Evolutionary conservation across 192 early-diverging fungal genomes (phyloP).

Genomic region (Gamsiella multidivaricata): DNA sequence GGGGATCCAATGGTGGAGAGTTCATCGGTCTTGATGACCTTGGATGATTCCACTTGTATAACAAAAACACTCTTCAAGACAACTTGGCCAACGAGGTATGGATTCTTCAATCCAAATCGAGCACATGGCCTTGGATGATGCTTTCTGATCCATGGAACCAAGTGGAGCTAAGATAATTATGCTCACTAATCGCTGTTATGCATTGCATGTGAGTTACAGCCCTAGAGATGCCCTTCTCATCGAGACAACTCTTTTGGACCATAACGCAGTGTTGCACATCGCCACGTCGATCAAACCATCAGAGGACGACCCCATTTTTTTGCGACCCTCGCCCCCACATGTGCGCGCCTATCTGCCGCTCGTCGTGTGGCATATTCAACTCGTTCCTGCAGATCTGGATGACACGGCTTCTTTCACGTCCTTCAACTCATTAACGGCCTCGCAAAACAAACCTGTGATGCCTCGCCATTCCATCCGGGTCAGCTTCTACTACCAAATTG

Average conservation of each 20-base stretch:
- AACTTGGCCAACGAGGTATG: slow-evolving; percentile 54
- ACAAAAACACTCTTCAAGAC: slow-evolving; percentile 55
- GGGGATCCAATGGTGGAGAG: slow-evolving; percentile 58
- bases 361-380: slow-evolving; percentile 49
- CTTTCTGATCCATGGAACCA: too few species aligned
- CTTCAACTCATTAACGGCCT: slow-evolving; percentile 43
- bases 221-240: slow-evolving; percentile 53
- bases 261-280: slow-evolving; percentile 54
- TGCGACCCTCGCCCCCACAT: slow-evolving; percentile 53
- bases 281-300: slow-evolving; percentile 54
- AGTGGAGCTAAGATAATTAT: too few species aligned
- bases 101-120: not conserved
- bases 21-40: slow-evolving; percentile 48
- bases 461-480: slow-evolving; percentile 54
- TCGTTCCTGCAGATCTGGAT: slow-evolving; percentile 51
- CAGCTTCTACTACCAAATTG: slow-evolving; percentile 56
- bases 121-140: too few species aligned
- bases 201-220: too few species aligned
- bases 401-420: slow-evolving; percentile 53
- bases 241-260: slow-evolving; percentile 52
- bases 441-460: slow-evolving; percentile 49
- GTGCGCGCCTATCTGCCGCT: slow-evolving; percentile 54
- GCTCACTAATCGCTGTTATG: too few species aligned
- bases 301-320: slow-evolving; percentile 52
- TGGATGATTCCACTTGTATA: slow-evolving; percentile 53